These are phyloP conservation scores for Populus hybrid DNA, from an alignment of 441 rosid species.

Conservation along the genomic window DNA sequence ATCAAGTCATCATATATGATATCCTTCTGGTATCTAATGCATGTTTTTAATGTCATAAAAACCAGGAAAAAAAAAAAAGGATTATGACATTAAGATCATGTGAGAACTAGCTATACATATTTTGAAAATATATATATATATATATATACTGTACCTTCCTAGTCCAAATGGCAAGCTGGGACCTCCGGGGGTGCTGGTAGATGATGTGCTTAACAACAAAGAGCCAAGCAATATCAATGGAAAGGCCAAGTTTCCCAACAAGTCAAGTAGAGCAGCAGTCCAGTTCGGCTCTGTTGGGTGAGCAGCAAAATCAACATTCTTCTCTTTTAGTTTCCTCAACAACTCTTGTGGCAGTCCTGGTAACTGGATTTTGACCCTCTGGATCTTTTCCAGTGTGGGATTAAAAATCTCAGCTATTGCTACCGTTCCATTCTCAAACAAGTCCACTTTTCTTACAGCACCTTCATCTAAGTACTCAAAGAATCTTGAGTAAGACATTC, in stretches of 20 bases:
- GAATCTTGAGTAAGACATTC: constrained; percentile 63
- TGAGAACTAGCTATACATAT: too few relatives aligned
- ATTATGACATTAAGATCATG: too few relatives aligned
- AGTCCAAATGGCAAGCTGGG: constrained; percentile 77
- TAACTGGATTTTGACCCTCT: constrained; percentile 63
- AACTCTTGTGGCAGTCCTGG: constrained; percentile 62
- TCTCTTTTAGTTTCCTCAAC: constrained; percentile 60
- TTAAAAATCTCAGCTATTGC: constrained; percentile 61
- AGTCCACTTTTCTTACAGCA: constrained; percentile 58
- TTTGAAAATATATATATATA: too few relatives aligned
- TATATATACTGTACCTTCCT: constrained; percentile 45
- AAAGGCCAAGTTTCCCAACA: constrained; percentile 58
- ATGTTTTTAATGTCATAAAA: too few relatives aligned
- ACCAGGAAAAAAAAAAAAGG: too few relatives aligned
- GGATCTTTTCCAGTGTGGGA: constrained; percentile 46
- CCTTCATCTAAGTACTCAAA: constrained; percentile 56
- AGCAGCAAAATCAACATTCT: constrained; percentile 63
- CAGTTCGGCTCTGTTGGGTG: constrained; percentile 52
- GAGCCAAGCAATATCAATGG: constrained; percentile 57
- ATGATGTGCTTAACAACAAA: constrained; percentile 43
- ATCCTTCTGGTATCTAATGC: too few relatives aligned
- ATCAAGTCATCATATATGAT: too few relatives aligned
- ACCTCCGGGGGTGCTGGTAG: constrained; percentile 44
- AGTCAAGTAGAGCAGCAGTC: constrained; percentile 45
- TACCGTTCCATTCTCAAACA: constrained; percentile 66